Conservation (phyloP, 768 basidiomycete species). For the Kwoniella sp. region DNA sequence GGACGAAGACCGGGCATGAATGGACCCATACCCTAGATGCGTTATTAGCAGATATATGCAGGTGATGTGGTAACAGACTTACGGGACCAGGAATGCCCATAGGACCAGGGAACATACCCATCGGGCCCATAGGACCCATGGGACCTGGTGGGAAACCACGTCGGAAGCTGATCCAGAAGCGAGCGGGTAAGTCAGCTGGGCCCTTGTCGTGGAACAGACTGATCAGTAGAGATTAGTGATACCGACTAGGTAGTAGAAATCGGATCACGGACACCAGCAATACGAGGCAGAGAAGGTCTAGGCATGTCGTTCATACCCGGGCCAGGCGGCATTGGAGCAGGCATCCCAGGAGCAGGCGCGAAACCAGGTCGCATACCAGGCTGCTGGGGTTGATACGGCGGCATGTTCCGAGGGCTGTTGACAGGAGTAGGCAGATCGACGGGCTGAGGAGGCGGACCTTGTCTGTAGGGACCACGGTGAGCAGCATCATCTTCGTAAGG, state of each 20-base stretch:
- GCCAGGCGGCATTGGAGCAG: slow-evolving; percentile 30
- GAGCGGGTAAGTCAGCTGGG: not conserved
- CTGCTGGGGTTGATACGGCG: slow-evolving; percentile 13
- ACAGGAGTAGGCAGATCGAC: slow-evolving; percentile 52
- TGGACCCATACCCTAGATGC: slow-evolving; percentile 51
- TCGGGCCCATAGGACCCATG: slow-evolving; percentile 45
- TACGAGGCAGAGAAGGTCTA: slow-evolving; percentile 47
- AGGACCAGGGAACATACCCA: slow-evolving; percentile 53
- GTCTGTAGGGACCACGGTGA: slow-evolving; percentile 19
- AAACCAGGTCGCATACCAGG: slow-evolving; percentile 35
- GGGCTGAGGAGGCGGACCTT: slow-evolving; percentile 44
- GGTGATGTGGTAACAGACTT: slow-evolving; percentile 9
- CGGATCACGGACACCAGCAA: slow-evolving; percentile 55
- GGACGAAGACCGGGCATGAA: slow-evolving; percentile 54
- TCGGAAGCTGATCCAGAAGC: slow-evolving; percentile 30
- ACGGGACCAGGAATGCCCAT: slow-evolving; percentile 52
- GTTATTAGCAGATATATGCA: slow-evolving; percentile 1
- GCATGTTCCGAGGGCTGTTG: slow-evolving; percentile 27
- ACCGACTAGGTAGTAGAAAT: slow-evolving; percentile 56
- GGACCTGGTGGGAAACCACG: slow-evolving; percentile 54
- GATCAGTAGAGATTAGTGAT: slow-evolving; percentile 15
- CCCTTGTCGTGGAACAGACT: slow-evolving; percentile 1
- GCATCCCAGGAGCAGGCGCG: slow-evolving; percentile 31
- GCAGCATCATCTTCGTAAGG: slow-evolving; percentile 27
- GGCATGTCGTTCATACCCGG: slow-evolving; percentile 50